A percentile compares a stretch with the other conserved stretches of the same genome.
Evolutionary conservation across 305 asterid species (phyloP).

Genomic region (Plantago rigida): DNA sequence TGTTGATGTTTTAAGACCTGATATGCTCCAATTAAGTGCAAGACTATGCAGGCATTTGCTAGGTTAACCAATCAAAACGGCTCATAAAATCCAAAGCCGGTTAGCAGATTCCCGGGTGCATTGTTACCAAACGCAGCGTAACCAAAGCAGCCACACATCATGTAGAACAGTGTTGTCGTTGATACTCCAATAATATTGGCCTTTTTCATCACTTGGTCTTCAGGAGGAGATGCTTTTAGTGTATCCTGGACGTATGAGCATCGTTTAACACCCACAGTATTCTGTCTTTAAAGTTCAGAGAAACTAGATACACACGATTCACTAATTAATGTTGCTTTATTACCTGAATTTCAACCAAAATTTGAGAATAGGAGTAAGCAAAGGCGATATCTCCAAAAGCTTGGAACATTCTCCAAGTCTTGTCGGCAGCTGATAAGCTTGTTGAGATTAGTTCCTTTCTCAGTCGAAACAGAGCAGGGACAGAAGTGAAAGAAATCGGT

Average conservation of each 20-base stretch:
- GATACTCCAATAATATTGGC: conserved; percentile 39
- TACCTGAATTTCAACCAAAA: conserved; percentile 64
- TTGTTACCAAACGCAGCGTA: conserved; percentile 58
- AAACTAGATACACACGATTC: not conserved
- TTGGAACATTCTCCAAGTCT: conserved; percentile 54
- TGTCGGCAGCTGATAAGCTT: conserved; percentile 44
- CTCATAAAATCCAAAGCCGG: conserved; percentile 56
- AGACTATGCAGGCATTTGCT: conserved; percentile 46
- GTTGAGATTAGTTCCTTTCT: no score
- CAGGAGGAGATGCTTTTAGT: conserved; percentile 43
- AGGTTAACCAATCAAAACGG: conserved; percentile 55
- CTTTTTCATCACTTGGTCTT: conserved; percentile 55
- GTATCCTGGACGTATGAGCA: conserved; percentile 34
- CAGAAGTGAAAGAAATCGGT: no score
- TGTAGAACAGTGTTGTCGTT: conserved; percentile 44
- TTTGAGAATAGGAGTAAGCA: conserved; percentile 53
- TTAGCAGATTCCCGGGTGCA: conserved; percentile 50
- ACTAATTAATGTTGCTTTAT: not conserved
- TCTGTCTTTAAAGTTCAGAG: not conserved
- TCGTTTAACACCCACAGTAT: not conserved
- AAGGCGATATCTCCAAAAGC: conserved; percentile 64
- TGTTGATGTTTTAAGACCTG: conserved; percentile 30
- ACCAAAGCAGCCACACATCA: conserved; percentile 63
- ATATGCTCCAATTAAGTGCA: conserved; percentile 55
- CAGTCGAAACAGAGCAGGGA: no score